These are phyloP conservation scores for Penicillium malachiteum DNA, from an alignment of 495 filamentous ascomycete genomes.

Conservation along the genomic window DNA sequence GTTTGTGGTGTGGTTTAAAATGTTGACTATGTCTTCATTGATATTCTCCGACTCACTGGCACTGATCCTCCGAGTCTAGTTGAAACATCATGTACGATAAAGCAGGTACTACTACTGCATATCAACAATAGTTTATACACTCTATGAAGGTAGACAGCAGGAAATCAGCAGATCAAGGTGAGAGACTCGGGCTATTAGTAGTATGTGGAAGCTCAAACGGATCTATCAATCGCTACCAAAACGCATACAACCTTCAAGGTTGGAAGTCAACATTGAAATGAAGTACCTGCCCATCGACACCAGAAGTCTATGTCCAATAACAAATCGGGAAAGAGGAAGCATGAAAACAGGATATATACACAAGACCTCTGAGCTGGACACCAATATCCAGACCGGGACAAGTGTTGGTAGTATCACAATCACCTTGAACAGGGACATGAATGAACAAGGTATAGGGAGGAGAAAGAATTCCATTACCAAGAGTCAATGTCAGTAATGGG, in stretches of 20 bases:
- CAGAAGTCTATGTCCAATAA: slow-evolving; percentile 18
- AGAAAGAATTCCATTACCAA: too few species aligned
- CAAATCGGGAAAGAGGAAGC: not conserved
- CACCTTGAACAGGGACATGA: not conserved
- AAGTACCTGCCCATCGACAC: not conserved
- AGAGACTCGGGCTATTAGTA: slow-evolving; percentile 4
- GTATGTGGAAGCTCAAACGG: slow-evolving; percentile 11
- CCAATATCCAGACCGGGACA: slow-evolving; percentile 1
- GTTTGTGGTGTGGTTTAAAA: too few species aligned
- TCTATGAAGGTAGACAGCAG: too few species aligned
- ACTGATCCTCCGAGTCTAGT: too few species aligned
- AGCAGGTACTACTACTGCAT: too few species aligned
- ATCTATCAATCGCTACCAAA: slow-evolving; percentile 14
- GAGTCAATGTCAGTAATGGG: too few species aligned
- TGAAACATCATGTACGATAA: too few species aligned
- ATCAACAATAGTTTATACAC: too few species aligned
- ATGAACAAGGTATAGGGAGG: not conserved
- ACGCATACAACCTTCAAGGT: slow-evolving; percentile 2
- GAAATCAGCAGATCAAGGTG: too few species aligned
- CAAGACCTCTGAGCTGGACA: not conserved
- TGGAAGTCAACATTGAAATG: not conserved
- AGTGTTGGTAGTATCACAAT: slow-evolving; percentile 5
- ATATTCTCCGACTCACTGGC: too few species aligned
- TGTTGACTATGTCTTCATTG: too few species aligned
- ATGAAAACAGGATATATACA: slow-evolving; percentile 18